These are phyloP conservation scores for Astragalus glycyphyllos DNA, from an alignment of 306 rosid species.

Conservation along the genomic window DNA sequence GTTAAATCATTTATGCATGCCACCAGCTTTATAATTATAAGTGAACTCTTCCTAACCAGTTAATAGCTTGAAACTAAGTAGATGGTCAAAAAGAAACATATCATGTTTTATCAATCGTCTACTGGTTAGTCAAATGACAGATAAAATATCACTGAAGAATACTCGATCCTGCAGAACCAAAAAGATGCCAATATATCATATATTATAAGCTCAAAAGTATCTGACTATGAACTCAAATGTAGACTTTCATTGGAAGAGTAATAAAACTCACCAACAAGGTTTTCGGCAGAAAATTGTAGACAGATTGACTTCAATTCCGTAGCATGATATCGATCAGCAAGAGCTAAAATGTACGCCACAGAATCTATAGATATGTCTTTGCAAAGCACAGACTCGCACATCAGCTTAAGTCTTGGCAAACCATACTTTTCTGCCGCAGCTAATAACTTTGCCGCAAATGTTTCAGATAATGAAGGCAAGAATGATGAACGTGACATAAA, in stretches of 20 bases:
- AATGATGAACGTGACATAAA: conserved; percentile 67
- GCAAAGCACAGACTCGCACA: conserved; percentile 97
- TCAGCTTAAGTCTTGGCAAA: conserved; percentile 84
- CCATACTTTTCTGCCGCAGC: conserved; percentile 89
- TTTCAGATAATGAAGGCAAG: conserved; percentile 64
- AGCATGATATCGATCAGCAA: conserved; percentile 87
- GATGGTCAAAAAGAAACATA: conserved; percentile 3
- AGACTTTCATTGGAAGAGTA: conserved; percentile 5
- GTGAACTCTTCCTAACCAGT: conserved; percentile 15
- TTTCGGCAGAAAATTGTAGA: conserved; percentile 90
- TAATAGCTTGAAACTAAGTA: conserved; percentile 7
- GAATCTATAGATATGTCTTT: conserved; percentile 88
- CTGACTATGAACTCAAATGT: neutral
- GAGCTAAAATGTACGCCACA: conserved; percentile 85
- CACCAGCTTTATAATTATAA: conserved; percentile 10
- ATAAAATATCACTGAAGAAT: conserved; percentile 27
- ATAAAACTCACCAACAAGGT: conserved; percentile 81
- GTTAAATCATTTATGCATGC: conserved; percentile 18
- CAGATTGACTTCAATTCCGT: conserved; percentile 86
- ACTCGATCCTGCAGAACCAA: conserved; percentile 30
- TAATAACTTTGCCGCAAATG: conserved; percentile 84
- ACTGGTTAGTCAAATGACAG: conserved; percentile 18
- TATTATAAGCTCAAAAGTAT: conserved; percentile 12
- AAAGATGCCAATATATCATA: neutral
- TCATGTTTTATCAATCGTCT: neutral